Evolutionary conservation across 768 basidiomycete species (phyloP).

Genomic region (Suillus luteus): DNA sequence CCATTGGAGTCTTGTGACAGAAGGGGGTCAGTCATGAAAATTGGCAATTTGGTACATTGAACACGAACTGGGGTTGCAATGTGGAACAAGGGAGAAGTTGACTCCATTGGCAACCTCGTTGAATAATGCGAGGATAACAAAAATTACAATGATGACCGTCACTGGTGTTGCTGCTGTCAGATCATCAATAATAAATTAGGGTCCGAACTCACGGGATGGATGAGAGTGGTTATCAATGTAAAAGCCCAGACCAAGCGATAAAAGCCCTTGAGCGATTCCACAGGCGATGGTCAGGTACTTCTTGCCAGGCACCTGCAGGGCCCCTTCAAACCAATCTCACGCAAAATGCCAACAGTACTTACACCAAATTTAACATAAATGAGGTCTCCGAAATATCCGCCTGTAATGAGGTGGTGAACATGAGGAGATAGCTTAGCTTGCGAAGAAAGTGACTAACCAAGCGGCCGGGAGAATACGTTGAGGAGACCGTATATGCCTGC

Average conservation of each 20-base stretch:
- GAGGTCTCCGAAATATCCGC: slow-evolving; percentile 49
- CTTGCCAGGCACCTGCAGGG: slow-evolving; percentile 39
- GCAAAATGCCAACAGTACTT: slow-evolving; percentile 5
- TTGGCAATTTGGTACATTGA: slow-evolving; percentile 10
- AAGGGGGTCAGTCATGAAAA: neutral
- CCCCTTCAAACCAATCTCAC: neutral
- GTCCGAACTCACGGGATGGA: slow-evolving; percentile 23
- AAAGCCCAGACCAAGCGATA: slow-evolving; percentile 48
- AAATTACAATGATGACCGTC: slow-evolving; percentile 38
- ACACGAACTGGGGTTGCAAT: slow-evolving; percentile 45
- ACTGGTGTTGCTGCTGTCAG: slow-evolving; percentile 19
- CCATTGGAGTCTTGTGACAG: slow-evolving; percentile 31
- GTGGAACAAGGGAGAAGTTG: slow-evolving; percentile 53
- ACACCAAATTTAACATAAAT: slow-evolving; percentile 46
- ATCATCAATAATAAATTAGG: neutral
- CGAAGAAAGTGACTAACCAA: slow-evolving; percentile 26
- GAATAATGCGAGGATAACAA: slow-evolving; percentile 40
- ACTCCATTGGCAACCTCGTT: slow-evolving; percentile 51
- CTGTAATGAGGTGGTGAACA: slow-evolving; percentile 16
- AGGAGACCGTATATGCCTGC: slow-evolving; percentile 45
- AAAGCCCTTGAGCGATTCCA: slow-evolving; percentile 47
- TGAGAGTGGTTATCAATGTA: slow-evolving; percentile 35
- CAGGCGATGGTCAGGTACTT: slow-evolving; percentile 47
- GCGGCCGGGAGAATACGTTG: slow-evolving; percentile 51
- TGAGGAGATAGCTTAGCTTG: neutral